A percentile compares a stretch with the other conserved stretches of the same genome.
Evolutionary conservation across 148 eudicot genomes (phyloP).

Genomic region (Silene uniflora): DNA sequence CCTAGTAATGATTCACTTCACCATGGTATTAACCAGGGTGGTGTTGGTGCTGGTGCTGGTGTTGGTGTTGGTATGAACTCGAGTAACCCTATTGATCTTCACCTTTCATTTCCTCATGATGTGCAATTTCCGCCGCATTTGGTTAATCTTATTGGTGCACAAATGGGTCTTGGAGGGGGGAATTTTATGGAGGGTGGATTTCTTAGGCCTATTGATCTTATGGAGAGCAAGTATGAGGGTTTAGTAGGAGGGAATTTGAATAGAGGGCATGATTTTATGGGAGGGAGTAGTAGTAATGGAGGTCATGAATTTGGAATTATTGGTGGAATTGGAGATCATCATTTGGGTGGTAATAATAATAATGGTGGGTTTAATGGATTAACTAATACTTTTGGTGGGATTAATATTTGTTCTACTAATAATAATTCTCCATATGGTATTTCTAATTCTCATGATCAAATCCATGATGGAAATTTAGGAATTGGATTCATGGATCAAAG

Average conservation of each 20-base stretch:
- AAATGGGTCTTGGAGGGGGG: constrained; percentile 28
- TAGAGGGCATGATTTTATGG: constrained; percentile 49
- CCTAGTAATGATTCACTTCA: constrained; percentile 16
- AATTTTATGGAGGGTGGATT: constrained; percentile 36
- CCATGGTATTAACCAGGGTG: constrained; percentile 18
- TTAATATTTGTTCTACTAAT: constrained; percentile 21
- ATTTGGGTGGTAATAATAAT: constrained; percentile 19
- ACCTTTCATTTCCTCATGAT: constrained; percentile 46
- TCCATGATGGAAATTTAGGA: constrained; percentile 22
- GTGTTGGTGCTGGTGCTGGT: background rate
- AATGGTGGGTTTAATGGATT: constrained; percentile 11
- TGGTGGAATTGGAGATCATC: constrained; percentile 29
- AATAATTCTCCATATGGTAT: constrained; percentile 19
- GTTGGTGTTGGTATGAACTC: constrained; percentile 19
- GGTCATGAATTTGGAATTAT: constrained; percentile 32
- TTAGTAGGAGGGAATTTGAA: constrained; percentile 22
- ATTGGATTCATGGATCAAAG: constrained; percentile 38
- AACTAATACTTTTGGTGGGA: constrained; percentile 19
- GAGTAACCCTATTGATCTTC: constrained; percentile 41
- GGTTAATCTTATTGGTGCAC: constrained; percentile 31
- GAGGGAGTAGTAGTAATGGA: constrained; percentile 30
- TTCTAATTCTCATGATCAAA: constrained; percentile 18
- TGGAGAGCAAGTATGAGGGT: constrained; percentile 55
- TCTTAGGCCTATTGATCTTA: constrained; percentile 51
- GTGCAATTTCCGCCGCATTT: constrained; percentile 46